Evolutionary conservation across 75 land plant species (phyloP).

Genomic region (Cryptomeria japonica): DNA sequence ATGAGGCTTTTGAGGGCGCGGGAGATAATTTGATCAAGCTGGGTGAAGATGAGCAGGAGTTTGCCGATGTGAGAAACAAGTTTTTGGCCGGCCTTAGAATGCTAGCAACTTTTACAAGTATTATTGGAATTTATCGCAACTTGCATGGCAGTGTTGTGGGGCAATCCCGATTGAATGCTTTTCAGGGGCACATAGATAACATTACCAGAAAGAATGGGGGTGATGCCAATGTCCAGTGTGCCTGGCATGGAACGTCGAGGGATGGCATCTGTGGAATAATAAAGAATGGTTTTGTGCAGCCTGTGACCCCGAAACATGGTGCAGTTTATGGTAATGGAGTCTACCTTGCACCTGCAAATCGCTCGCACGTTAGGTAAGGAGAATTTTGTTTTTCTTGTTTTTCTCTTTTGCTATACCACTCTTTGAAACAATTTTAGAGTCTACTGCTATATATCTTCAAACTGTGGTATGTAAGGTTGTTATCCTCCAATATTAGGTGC

Average conservation of each 20-base stretch:
- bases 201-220: background rate
- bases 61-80: slow-evolving; percentile 1
- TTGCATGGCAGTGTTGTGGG: background rate
- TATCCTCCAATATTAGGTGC: too few relatives aligned
- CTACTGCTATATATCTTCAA: slow-evolving; percentile 18
- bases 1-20: background rate
- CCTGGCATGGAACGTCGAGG: slow-evolving; percentile 19
- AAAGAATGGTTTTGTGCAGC: slow-evolving; percentile 15
- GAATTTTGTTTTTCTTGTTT: too few relatives aligned
- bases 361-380: slow-evolving; percentile 11
- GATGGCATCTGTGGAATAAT: slow-evolving; percentile 1
- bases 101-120: slow-evolving; percentile 9
- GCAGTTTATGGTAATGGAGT: slow-evolving; percentile 16
- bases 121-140: slow-evolving; percentile 24
- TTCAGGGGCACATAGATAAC: background rate
- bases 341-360: slow-evolving; percentile 14
- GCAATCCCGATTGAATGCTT: slow-evolving; percentile 12
- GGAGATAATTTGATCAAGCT: slow-evolving; percentile 19
- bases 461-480: slow-evolving; percentile 38
- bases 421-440: too few relatives aligned
- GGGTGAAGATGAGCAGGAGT: slow-evolving; percentile 15
- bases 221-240: slow-evolving; percentile 11
- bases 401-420: background rate
- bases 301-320: background rate
- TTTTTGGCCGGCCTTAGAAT: slow-evolving; percentile 18